Evolutionary conservation across 495 filamentous ascomycete genomes (phyloP).

Genomic region (Penicillium canescens): DNA sequence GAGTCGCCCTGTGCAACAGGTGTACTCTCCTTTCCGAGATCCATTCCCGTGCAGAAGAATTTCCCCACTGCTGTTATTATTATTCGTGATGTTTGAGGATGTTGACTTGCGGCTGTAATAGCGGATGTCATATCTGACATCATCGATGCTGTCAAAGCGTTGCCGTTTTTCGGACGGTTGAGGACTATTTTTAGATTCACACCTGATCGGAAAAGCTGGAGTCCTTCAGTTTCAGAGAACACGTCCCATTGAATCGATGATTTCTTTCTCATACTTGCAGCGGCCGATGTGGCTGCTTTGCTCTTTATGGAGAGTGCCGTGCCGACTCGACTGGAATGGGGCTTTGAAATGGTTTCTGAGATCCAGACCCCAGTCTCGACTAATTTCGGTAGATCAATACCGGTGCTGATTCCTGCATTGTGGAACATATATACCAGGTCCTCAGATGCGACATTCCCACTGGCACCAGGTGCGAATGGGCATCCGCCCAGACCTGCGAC

Average conservation of each 20-base stretch:
- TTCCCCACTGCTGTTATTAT: slow-evolving; percentile 32
- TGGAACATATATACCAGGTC: slow-evolving; percentile 45
- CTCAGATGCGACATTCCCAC: slow-evolving; percentile 46
- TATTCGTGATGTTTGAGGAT: slow-evolving; percentile 28
- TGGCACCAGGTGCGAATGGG: slow-evolving; percentile 48
- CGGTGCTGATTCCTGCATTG: slow-evolving; percentile 37
- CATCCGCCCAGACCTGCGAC: slow-evolving; percentile 47
- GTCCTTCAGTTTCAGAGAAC: slow-evolving; percentile 9
- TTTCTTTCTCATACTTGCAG: neutral
- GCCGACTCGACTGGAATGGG: slow-evolving; percentile 34
- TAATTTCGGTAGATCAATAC: slow-evolving; percentile 34
- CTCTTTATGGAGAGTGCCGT: slow-evolving; percentile 14
- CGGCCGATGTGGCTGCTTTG: slow-evolving; percentile 10
- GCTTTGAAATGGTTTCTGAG: slow-evolving; percentile 24
- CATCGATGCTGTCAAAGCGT: slow-evolving; percentile 34
- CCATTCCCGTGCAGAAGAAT: slow-evolving; percentile 48
- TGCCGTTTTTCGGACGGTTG: slow-evolving; percentile 36
- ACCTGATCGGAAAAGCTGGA: slow-evolving; percentile 23
- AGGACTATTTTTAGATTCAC: slow-evolving; percentile 32
- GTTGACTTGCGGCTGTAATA: slow-evolving; percentile 17
- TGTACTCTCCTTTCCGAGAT: slow-evolving; percentile 24
- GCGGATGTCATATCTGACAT: slow-evolving; percentile 21
- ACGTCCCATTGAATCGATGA: slow-evolving; percentile 14
- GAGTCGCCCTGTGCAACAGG: slow-evolving; percentile 15
- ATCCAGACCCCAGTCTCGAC: slow-evolving; percentile 41